Evolutionary conservation across 768 basidiomycete genomes (phyloP).

Genomic region (Kwoniella shandongensis): DNA sequence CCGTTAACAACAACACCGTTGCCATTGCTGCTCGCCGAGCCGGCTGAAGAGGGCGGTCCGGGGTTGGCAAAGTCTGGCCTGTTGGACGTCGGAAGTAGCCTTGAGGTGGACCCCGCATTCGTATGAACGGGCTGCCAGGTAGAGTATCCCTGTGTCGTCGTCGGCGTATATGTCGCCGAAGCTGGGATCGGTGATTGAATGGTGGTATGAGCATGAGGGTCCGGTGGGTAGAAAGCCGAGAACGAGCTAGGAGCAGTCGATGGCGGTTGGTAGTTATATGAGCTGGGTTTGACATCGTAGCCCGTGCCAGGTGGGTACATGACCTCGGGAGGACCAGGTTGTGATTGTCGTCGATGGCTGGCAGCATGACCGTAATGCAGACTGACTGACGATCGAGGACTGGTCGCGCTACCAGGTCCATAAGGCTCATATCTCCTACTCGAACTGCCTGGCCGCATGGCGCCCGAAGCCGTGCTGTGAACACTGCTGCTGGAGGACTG

Average conservation of each 20-base stretch:
- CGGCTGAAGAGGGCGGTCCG: constrained; percentile 19
- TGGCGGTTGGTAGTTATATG: constrained; percentile 22
- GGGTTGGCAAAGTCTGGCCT: constrained; percentile 6
- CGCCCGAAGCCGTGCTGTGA: constrained; percentile 17
- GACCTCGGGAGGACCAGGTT: constrained; percentile 11
- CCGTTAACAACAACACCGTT: background rate
- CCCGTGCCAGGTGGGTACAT: constrained; percentile 5
- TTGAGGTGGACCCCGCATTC: constrained; percentile 6
- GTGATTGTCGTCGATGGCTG: constrained; percentile 17
- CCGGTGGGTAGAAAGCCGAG: constrained; percentile 17
- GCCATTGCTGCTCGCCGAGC: constrained; percentile 12
- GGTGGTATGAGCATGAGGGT: background rate
- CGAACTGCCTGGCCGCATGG: constrained; percentile 19
- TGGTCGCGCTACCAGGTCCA: constrained; percentile 12
- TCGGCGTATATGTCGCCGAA: background rate
- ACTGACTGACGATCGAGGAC: constrained; percentile 6
- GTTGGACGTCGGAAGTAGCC: constrained; percentile 9
- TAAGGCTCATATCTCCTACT: constrained; percentile 28
- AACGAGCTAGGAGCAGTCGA: constrained; percentile 22
- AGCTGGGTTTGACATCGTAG: constrained; percentile 23
- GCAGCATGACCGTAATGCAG: constrained; percentile 3
- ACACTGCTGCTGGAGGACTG: constrained; percentile 20
- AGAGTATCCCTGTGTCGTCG: constrained; percentile 4
- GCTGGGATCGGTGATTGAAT: constrained; percentile 4
- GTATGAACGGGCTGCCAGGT: constrained; percentile 14